phyloP scores from a whole-genome alignment of 2,329 filamentous ascomycete genomes.

The Curvularia spicifera region DNA sequence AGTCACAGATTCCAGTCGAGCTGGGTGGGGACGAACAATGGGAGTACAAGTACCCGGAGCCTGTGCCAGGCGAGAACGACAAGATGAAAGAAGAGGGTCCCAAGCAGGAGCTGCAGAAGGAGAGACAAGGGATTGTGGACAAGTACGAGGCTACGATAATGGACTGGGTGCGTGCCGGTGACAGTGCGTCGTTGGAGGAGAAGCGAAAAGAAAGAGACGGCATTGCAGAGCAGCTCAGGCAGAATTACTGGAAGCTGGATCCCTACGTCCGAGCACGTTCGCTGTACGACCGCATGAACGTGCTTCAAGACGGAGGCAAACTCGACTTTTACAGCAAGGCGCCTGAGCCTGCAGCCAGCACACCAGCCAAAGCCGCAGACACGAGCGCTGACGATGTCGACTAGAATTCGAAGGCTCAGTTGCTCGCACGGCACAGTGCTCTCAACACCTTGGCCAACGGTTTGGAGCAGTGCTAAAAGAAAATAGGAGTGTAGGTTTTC shows the following conservation, averaged over 20 bases:
- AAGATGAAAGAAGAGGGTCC: constrained; percentile 69
- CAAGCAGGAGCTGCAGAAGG: constrained; percentile 67
- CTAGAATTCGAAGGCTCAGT: constrained; percentile 20
- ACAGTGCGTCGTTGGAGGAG: constrained; percentile 47
- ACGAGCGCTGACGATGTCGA: constrained; percentile 48
- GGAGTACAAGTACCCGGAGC: constrained; percentile 82
- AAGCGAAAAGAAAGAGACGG: constrained; percentile 64
- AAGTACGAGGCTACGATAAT: constrained; percentile 77
- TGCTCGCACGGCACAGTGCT: neutral
- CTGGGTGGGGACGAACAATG: constrained; percentile 87
- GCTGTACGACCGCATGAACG: constrained; percentile 81
- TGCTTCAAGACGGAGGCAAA: constrained; percentile 71
- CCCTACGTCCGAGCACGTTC: constrained; percentile 82
- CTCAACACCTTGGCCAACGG: constrained; percentile 4
- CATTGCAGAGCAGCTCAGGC: constrained; percentile 68
- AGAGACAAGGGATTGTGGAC: constrained; percentile 69
- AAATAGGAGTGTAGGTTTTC: neutral
- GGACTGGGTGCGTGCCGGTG: constrained; percentile 71
- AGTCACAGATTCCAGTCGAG: constrained; percentile 75
- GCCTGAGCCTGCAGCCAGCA: constrained; percentile 13
- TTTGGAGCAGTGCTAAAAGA: constrained; percentile 4
- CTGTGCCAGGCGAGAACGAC: constrained; percentile 75
- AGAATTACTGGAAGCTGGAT: constrained; percentile 89
- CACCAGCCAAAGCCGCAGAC: constrained; percentile 19
- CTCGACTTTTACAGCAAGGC: constrained; percentile 71